phyloP scores from a whole-genome alignment of 116 monocot species.

The Cymodocea nodosa region DNA sequence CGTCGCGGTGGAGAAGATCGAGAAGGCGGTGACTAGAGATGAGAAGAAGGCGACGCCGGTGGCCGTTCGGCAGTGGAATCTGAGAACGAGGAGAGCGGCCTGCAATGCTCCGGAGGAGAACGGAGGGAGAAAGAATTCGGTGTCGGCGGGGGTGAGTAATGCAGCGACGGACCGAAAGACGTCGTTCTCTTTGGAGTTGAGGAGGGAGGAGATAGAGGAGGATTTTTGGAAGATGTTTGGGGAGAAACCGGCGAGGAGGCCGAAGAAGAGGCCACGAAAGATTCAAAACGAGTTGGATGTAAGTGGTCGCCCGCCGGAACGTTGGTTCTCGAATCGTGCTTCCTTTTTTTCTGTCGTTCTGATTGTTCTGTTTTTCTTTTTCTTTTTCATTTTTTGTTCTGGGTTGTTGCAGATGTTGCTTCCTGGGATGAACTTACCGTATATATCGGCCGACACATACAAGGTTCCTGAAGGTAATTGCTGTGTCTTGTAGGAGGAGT shows the following conservation, averaged over 20 bases:
- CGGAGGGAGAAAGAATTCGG: neutral
- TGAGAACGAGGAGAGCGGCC: slow-evolving; percentile 27
- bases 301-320: no score
- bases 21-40: neutral
- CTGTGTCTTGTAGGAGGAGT: no score
- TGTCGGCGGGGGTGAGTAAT: slow-evolving; percentile 1
- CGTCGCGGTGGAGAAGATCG: neutral
- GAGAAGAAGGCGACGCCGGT: slow-evolving; percentile 2
- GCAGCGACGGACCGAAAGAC: neutral
- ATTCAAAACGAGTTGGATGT: neutral
- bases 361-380: no score
- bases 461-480: no score
- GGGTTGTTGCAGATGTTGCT: no score
- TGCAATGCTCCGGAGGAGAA: slow-evolving; percentile 12
- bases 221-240: slow-evolving; percentile 11
- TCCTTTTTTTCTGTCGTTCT: no score
- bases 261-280: slow-evolving; percentile 2
- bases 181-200: neutral
- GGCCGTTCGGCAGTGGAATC: slow-evolving; percentile 31
- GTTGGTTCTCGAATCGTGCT: no score
- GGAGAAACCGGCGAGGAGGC: slow-evolving; percentile 6
- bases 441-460: no score
- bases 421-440: no score
- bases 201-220: slow-evolving; percentile 20
- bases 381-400: no score